Evolutionary conservation across 768 basidiomycete genomes (phyloP).

Genomic region (Cystobasidium tubakii): DNA sequence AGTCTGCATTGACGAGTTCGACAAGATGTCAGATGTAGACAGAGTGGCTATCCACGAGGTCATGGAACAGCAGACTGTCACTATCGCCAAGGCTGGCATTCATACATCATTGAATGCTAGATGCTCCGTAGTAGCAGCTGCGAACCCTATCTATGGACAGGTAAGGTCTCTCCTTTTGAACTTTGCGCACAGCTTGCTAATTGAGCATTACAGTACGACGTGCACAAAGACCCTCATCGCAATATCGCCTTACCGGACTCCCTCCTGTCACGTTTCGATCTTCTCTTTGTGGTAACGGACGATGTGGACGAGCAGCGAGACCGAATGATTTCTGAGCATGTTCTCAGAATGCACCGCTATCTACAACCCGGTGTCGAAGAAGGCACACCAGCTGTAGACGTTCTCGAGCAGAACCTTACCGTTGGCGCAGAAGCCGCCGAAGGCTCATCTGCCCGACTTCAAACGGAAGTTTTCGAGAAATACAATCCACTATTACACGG

Average conservation of each 20-base stretch:
- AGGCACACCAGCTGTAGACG: slow-evolving; percentile 82
- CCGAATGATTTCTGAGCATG: slow-evolving; percentile 91
- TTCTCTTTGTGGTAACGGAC: slow-evolving; percentile 95
- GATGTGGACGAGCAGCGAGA: slow-evolving; percentile 94
- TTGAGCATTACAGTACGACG: slow-evolving; percentile 67
- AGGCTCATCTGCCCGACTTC: slow-evolving; percentile 55
- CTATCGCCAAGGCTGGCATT: slow-evolving; percentile 98
- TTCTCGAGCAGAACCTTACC: slow-evolving; percentile 75
- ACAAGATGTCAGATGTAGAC: slow-evolving; percentile 99
- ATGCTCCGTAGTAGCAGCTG: slow-evolving; percentile 95
- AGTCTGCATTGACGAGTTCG: slow-evolving; percentile 99
- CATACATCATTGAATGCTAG: slow-evolving; percentile 96
- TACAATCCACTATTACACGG: slow-evolving; percentile 91
- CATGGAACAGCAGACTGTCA: slow-evolving; percentile 99
- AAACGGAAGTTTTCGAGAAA: slow-evolving; percentile 85
- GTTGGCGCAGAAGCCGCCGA: slow-evolving; percentile 60
- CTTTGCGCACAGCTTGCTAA: background rate
- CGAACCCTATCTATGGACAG: slow-evolving; percentile 97
- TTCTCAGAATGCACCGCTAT: slow-evolving; percentile 93
- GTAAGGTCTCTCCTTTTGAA: slow-evolving; percentile 51
- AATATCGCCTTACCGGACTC: slow-evolving; percentile 98
- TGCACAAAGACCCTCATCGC: slow-evolving; percentile 97
- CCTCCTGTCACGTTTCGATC: slow-evolving; percentile 93
- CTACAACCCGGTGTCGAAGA: slow-evolving; percentile 93
- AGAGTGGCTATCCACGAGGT: slow-evolving; percentile 99